Base-by-base conservation (phyloP, 2,329 filamentous ascomycete genomes). In the Fusarium chlamydosporum region DNA sequence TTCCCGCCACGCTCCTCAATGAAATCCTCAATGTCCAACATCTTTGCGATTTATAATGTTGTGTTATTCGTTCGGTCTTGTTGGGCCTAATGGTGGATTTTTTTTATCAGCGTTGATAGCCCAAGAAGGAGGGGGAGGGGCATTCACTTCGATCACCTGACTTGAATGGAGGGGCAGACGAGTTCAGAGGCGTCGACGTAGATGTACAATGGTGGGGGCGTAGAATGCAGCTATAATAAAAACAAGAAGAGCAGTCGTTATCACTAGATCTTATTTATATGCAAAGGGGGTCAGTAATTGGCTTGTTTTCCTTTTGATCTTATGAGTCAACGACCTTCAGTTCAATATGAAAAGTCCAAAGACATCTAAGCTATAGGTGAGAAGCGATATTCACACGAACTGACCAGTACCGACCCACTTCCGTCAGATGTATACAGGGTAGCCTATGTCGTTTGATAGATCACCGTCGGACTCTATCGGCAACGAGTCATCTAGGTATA, bases 1-100 rank as follows among this genome's bases (percentile, higher is more conserved):
- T 98, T 89, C 74, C 96, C 96, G 72, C 95, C 96, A 74, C 94
- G 92, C 81, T 97, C 93, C 78, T 87, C 82, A 76, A 95, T 91
- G 78, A 95, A 93, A 77, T 94, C 92, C 73, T 87, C 85, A 57
- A 93, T 85, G 83, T 94, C 92, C 72, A 93, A 85, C 91, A 93
- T 93, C 34, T 66, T 80, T 73, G 58, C 61, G 56, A 51, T 52
- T 66, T 60, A 31, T 35, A 38, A 61, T 66, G 58, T 59, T 73
- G 63, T 53, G 58, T 65, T 71, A 53, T 60, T 61, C 33, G 53
- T 54, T 62, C 56, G 35, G 26, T 54, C 29, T 65, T 27, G 60
- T 68, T 45, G 61, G 64, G 56, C 58, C 56, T 48, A 47, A 52
- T 43, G 59, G 63, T 67, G 63, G 67, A 68, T 68, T 74, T 74